Conservation (phyloP, 2,329 filamentous ascomycete species). For the Xylaria sp. region DNA sequence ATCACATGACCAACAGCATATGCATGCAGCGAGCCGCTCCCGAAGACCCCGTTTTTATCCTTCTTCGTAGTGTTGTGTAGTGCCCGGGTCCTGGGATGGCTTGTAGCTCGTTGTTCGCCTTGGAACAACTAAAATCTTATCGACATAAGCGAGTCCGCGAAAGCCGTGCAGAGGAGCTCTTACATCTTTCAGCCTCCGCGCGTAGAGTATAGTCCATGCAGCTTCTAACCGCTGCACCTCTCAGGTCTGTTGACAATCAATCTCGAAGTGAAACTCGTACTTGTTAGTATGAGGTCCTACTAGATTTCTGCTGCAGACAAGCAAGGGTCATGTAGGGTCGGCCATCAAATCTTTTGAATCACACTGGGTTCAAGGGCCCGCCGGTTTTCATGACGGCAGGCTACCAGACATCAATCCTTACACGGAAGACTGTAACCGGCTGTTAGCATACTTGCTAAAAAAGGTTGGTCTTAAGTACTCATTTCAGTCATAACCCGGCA, state of each 20-base stretch:
- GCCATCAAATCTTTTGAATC: not conserved
- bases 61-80: conserved; percentile 31
- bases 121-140: not conserved
- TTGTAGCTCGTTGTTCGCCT: conserved; percentile 8
- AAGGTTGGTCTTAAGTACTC: not conserved
- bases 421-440: not conserved
- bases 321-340: not conserved
- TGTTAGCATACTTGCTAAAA: conserved; percentile 8
- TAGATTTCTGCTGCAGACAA: not conserved
- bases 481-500: not conserved
- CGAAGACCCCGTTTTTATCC: conserved; percentile 45
- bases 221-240: not conserved
- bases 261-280: not conserved
- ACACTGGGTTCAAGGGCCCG: not conserved
- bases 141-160: not conserved
- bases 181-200: not conserved
- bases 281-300: not conserved
- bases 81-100: conserved; percentile 18
- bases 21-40: conserved; percentile 50
- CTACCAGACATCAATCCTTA: conserved; percentile 2
- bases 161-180: not conserved
- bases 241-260: not conserved
- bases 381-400: not conserved
- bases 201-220: not conserved
- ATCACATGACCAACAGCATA: conserved; percentile 46